Conservation (phyloP, 148 eudicot species). For the Camellia granthamiana region DNA sequence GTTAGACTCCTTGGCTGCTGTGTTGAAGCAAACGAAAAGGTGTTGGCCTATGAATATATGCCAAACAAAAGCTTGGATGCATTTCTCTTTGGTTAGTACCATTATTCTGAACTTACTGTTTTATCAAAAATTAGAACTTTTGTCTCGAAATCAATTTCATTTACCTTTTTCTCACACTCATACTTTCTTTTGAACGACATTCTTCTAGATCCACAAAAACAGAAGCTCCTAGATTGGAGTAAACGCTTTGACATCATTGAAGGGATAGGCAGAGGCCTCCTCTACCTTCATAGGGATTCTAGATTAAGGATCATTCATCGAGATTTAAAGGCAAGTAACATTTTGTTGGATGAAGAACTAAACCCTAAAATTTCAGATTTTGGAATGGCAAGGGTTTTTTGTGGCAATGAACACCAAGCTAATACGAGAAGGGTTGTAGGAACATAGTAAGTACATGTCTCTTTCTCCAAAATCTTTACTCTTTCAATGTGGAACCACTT, state of each 20-base stretch:
- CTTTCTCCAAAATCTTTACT: not conserved
- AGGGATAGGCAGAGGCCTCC: conserved; percentile 59
- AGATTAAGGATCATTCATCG: conserved; percentile 47
- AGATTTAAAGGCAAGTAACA: conserved; percentile 52
- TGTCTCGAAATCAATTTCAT: not conserved
- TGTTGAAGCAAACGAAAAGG: conserved; percentile 41
- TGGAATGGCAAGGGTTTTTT: conserved; percentile 59
- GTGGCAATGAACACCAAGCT: conserved; percentile 48
- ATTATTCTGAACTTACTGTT: no score
- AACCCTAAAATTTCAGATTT: conserved; percentile 54
- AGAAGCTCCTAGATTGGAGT: conserved; percentile 36
- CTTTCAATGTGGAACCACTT: not conserved
- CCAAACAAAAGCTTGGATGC: conserved; percentile 38
- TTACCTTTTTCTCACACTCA: not conserved
- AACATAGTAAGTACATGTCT: conserved; percentile 49
- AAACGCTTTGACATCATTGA: conserved; percentile 43
- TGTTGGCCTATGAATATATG: conserved; percentile 26
- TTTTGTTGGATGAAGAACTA: conserved; percentile 44
- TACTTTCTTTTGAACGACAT: not conserved
- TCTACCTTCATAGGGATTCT: conserved; percentile 61
- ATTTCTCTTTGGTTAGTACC: conserved; percentile 44
- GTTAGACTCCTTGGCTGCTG: conserved; percentile 53
- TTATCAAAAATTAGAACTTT: no score
- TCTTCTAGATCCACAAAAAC: conserved; percentile 21
- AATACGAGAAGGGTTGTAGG: conserved; percentile 58